These are phyloP conservation scores for Tolypocladium ophioglossoides DNA, from an alignment of 2,329 filamentous ascomycete genomes.

Conservation along the genomic window DNA sequence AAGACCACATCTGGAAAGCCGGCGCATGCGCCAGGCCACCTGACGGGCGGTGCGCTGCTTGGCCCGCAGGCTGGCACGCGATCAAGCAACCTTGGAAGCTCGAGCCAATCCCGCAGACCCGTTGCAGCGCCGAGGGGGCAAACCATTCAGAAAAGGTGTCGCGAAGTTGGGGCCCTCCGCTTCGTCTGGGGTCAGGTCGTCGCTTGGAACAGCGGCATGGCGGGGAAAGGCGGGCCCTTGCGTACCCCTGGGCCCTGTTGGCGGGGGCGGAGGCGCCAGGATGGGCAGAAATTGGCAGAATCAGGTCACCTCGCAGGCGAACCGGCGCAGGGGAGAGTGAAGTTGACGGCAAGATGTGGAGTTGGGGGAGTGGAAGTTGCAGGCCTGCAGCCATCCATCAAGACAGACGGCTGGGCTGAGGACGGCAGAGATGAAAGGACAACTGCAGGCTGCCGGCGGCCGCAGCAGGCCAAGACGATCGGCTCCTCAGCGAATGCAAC, in stretches of 20 bases:
- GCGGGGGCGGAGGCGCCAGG: no score
- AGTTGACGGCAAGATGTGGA: no score
- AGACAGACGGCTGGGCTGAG: no score
- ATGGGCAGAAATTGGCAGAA: not conserved
- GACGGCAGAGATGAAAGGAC: not conserved
- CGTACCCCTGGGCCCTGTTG: no score
- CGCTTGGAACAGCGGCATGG: not conserved
- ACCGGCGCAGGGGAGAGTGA: not conserved
- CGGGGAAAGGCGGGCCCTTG: not conserved
- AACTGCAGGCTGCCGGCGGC: not conserved
- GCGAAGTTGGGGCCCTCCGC: not conserved
- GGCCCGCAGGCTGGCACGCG: not conserved
- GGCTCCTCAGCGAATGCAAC: not conserved
- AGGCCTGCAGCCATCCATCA: not conserved
- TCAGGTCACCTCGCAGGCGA: not conserved
- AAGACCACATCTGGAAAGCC: no score
- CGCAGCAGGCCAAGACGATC: not conserved
- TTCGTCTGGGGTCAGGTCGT: not conserved
- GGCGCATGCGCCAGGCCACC: not conserved
- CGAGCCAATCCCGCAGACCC: not conserved
- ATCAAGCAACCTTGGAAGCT: not conserved
- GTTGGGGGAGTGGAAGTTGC: not conserved
- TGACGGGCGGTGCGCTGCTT: not conserved
- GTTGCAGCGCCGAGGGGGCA: not conserved
- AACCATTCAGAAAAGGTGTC: not conserved